Evolutionary conservation across 371 early-diverging fungal species (phyloP).

Genomic region (Rhizopus sp.): DNA sequence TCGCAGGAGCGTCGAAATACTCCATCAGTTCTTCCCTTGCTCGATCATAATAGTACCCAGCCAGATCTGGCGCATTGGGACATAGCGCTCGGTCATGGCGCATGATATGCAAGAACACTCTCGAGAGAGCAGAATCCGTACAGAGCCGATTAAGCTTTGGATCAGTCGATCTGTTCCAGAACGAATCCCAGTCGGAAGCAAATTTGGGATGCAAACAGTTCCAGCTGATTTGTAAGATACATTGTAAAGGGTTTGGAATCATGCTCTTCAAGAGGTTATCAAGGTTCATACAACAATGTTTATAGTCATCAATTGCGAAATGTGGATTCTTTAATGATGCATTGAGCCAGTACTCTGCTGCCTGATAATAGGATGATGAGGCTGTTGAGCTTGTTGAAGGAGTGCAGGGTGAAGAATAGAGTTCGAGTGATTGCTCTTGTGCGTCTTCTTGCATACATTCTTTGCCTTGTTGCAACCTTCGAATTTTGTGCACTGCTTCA

Average conservation of each 20-base stretch:
- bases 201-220: slow-evolving; percentile 52
- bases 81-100: slow-evolving; percentile 42
- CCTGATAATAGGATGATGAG: slow-evolving; percentile 9
- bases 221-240: slow-evolving; percentile 36
- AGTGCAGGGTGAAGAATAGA: slow-evolving; percentile 11
- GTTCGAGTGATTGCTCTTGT: slow-evolving; percentile 11
- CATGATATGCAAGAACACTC: slow-evolving; percentile 43
- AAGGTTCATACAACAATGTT: slow-evolving; percentile 24
- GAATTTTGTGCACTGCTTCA: slow-evolving; percentile 37
- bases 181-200: slow-evolving; percentile 40
- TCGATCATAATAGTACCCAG: slow-evolving; percentile 48
- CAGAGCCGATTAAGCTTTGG: slow-evolving; percentile 46
- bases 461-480: slow-evolving; percentile 17
- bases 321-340: slow-evolving; percentile 21
- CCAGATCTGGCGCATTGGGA: slow-evolving; percentile 35
- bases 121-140: slow-evolving; percentile 46
- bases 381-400: slow-evolving; percentile 5
- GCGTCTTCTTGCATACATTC: background rate
- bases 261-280: slow-evolving; percentile 27
- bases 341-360: slow-evolving; percentile 27
- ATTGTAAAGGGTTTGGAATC: slow-evolving; percentile 26
- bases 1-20: slow-evolving; percentile 43
- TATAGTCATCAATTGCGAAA: slow-evolving; percentile 25
- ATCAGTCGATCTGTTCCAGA: slow-evolving; percentile 48
- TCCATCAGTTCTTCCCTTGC: slow-evolving; percentile 45